A percentile compares a stretch with the other conserved stretches of the same genome.
Evolutionary conservation across 495 filamentous ascomycete genomes (phyloP).

Genomic region (Penicillium pulvis): DNA sequence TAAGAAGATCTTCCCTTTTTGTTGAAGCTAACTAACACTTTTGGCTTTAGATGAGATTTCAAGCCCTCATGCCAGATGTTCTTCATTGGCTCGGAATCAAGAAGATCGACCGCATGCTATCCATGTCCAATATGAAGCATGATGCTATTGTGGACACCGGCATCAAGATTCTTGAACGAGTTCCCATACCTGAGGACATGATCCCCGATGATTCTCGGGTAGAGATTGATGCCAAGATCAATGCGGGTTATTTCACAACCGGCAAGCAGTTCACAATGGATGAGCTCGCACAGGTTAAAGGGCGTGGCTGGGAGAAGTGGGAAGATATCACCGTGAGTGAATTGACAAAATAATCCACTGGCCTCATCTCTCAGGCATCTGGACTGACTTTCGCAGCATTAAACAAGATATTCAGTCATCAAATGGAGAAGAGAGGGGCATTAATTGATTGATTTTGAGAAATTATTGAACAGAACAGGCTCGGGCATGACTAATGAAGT

Average conservation of each 20-base stretch:
- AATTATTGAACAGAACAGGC: background rate
- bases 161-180: constrained; percentile 89
- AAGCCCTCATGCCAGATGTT: constrained; percentile 98
- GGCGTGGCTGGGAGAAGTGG: constrained; percentile 88
- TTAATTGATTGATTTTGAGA: background rate
- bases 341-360: background rate
- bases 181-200: constrained; percentile 93
- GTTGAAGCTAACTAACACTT: background rate
- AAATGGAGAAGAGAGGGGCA: too few species aligned
- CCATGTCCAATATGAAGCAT: constrained; percentile 99
- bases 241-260: constrained; percentile 93
- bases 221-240: constrained; percentile 98
- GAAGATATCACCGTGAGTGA: constrained; percentile 45
- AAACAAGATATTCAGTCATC: background rate
- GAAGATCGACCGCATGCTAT: constrained; percentile 98
- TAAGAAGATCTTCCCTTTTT: constrained; percentile 11
- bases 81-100: constrained; percentile 98
- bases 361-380: background rate
- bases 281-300: constrained; percentile 81
- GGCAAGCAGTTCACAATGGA: constrained; percentile 87
- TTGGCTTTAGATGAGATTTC: constrained; percentile 77
- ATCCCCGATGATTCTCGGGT: constrained; percentile 95
- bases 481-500: background rate
- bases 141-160: constrained; percentile 97
- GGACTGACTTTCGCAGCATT: background rate